These are phyloP conservation scores for Drechmeria coniospora DNA, from an alignment of 2,329 filamentous ascomycete genomes.

Conservation along the genomic window DNA sequence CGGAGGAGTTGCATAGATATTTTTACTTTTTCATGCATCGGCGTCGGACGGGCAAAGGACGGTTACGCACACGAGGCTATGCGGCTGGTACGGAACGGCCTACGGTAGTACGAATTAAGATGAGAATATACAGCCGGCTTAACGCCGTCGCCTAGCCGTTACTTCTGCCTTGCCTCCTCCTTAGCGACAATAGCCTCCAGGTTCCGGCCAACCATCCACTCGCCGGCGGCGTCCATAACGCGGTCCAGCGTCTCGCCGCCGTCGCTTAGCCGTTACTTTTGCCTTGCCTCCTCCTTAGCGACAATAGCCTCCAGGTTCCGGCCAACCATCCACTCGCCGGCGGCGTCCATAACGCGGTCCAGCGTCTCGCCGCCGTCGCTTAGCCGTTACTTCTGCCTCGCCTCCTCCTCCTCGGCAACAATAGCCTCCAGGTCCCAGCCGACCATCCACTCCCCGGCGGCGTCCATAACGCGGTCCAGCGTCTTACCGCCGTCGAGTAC, in stretches of 20 bases:
- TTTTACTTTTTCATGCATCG: no score
- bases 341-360: slow-evolving; percentile 63
- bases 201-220: slow-evolving; percentile 62
- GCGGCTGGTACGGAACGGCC: no score
- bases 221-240: slow-evolving; percentile 62
- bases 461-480: slow-evolving; percentile 62
- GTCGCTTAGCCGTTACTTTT: slow-evolving; percentile 2
- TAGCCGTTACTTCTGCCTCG: slow-evolving; percentile 10
- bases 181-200: slow-evolving; percentile 56
- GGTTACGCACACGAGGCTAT: no score
- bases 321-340: slow-evolving; percentile 59
- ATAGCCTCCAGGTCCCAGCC: slow-evolving; percentile 60
- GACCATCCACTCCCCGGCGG: slow-evolving; percentile 60
- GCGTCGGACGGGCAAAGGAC: no score
- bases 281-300: slow-evolving; percentile 16
- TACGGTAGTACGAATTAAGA: slow-evolving; percentile 1
- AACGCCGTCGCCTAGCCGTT: background rate
- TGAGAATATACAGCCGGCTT: no score
- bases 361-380: slow-evolving; percentile 26
- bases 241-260: slow-evolving; percentile 44
- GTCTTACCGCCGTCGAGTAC: slow-evolving; percentile 61
- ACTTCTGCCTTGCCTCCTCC: slow-evolving; percentile 21
- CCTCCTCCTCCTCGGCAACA: slow-evolving; percentile 45
- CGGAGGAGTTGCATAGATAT: no score
- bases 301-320: slow-evolving; percentile 59